Percentiles rank a stretch among this genome's conserved stretches.
Conservation (phyloP, 2,329 filamentous ascomycete species). For the Pseudogymnoascus sp. region DNA sequence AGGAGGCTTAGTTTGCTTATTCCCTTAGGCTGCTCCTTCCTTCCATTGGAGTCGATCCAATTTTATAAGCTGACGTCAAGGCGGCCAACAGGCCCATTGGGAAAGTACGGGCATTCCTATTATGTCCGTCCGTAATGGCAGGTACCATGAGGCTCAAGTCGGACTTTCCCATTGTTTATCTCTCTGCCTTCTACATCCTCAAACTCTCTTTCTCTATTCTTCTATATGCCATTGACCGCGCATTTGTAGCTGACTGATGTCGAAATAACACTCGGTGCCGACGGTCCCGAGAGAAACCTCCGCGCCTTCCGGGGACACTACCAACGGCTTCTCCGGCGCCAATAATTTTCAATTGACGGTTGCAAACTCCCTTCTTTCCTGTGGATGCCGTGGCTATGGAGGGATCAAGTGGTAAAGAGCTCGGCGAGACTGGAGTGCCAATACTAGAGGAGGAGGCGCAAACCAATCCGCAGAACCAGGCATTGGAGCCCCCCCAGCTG, state of each 20-base stretch:
- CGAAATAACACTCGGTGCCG: neutral
- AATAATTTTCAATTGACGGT: neutral
- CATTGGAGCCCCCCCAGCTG: neutral
- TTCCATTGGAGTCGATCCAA: neutral
- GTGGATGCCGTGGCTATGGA: neutral
- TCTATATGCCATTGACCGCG: neutral
- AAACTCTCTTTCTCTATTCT: neutral
- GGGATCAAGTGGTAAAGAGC: neutral
- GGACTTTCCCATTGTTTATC: neutral
- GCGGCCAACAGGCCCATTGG: neutral
- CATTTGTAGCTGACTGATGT: neutral
- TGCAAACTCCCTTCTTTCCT: neutral
- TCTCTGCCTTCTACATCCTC: neutral
- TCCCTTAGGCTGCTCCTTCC: neutral
- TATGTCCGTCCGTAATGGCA: neutral
- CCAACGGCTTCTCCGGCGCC: neutral
- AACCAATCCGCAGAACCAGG: neutral
- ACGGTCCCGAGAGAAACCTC: neutral
- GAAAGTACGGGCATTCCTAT: neutral
- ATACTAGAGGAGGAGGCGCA: neutral
- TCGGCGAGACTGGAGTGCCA: neutral
- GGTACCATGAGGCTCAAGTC: neutral
- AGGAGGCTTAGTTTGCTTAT: neutral
- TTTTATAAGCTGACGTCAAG: conserved; percentile 5
- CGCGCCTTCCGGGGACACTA: neutral